phyloP scores from a whole-genome alignment of 805 yeast species.

The Saccharomycopsis sp. region DNA sequence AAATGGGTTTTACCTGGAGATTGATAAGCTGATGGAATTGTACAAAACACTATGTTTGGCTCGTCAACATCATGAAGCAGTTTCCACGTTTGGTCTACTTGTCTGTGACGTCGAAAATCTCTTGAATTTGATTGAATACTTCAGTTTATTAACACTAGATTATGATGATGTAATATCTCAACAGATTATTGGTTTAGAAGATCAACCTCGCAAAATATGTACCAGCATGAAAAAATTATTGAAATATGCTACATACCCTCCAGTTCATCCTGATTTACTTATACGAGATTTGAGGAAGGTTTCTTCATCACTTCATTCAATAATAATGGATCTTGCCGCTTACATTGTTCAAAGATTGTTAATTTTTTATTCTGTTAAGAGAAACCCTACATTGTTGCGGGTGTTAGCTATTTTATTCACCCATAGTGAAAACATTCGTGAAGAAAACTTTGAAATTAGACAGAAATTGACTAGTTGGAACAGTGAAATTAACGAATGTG shows the following conservation, averaged over 20 bases:
- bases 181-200: constrained; percentile 10
- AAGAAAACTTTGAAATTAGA: constrained; percentile 10
- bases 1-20: constrained; percentile 2
- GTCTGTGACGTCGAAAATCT: constrained; percentile 18
- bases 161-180: constrained; percentile 12
- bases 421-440: neutral
- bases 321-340: constrained; percentile 8
- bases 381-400: constrained; percentile 3
- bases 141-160: constrained; percentile 10
- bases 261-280: constrained; percentile 12
- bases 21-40: constrained; percentile 6
- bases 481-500: constrained; percentile 7
- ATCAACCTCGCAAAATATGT: constrained; percentile 1
- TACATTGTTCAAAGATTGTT: constrained; percentile 15
- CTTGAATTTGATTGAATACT: constrained; percentile 13
- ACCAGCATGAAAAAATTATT: constrained; percentile 5
- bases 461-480: constrained; percentile 15
- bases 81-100: constrained; percentile 13
- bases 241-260: constrained; percentile 14
- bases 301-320: neutral
- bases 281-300: constrained; percentile 2
- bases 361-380: constrained; percentile 3
- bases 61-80: constrained; percentile 15
- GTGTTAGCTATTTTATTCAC: neutral
- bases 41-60: constrained; percentile 15